Base-by-base conservation (phyloP, 345 rosid genomes). In the Arabidopsis arenosa region DNA sequence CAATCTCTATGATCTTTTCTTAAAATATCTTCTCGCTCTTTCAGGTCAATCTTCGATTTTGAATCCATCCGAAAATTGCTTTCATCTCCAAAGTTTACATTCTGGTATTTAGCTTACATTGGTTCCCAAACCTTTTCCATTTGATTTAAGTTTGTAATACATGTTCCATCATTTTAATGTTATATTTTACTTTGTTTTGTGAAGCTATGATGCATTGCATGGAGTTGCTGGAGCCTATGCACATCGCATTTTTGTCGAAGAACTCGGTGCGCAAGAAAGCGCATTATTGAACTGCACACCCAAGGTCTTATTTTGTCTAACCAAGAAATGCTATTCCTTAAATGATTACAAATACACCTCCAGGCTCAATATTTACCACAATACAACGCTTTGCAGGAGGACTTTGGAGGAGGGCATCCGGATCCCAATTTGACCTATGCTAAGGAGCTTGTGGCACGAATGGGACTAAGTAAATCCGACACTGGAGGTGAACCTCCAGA, bases 171-270 rank as follows among this genome's bases (percentile, higher is more conserved):
- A 56, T 15, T 37, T 52, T 59, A 44, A 63, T 75, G 36, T 41
- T 65, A 12, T 65, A 35, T 52, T 68, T 75, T 48, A 15, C 67
- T 62, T 30, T 82, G 39, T 65, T 81, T 21, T 70, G 40, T 80
- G 67, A 84, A 90, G 99, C 79, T 91, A 84, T 81, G 99, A 96
- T 79, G 99, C 96, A 65, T 61, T 96, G 47, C 97, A 96, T 74
- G 99, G 99, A 76, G 99, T 93, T 82, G 99, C 86, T 85, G 99
- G 99, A 70, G 96, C 95, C 26, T 96, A 93, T 79, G 98, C 99
- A 47, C 84, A 87, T 30, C 83, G 86, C 6, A 93, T 96, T 68
- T 96, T 96, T 84, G 97, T 96, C 39, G 97, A 96, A 85, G 99
- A 91, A 85, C 95, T 96, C 36, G 97, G 98, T 64, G 95, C 96